A percentile compares a stretch with the other conserved stretches of the same genome.
These are phyloP conservation scores for Sergeia podlipaevii DNA, from an alignment of 208 protist species.

Conservation along the genomic window DNA sequence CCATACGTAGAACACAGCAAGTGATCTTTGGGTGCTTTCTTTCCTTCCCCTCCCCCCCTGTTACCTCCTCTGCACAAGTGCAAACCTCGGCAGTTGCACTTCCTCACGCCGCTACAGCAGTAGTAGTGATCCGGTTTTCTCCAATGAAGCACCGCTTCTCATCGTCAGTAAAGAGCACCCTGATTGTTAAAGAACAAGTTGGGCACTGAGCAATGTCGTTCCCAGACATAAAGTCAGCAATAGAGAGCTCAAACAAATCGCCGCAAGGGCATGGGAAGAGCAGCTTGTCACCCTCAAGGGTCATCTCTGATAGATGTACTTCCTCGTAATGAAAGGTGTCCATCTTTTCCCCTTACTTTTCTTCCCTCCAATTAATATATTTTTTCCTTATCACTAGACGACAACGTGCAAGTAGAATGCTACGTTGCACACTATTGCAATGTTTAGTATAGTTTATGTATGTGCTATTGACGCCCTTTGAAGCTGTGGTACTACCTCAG, in stretches of 20 bases:
- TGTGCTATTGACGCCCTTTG: too few species aligned
- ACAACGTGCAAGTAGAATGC: too few species aligned
- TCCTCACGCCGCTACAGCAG: conserved; percentile 21
- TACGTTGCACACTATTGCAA: too few species aligned
- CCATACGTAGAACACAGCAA: neutral
- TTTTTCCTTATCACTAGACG: too few species aligned
- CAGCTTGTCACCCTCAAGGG: conserved; percentile 60
- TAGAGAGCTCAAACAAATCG: conserved; percentile 84
- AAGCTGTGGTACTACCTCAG: too few species aligned
- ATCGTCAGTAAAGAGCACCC: conserved; percentile 61
- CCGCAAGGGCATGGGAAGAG: conserved; percentile 90
- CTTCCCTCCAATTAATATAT: too few species aligned
- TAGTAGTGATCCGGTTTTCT: neutral
- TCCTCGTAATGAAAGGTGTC: conserved; percentile 90
- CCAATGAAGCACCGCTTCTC: conserved; percentile 51
- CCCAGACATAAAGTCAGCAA: conserved; percentile 71
- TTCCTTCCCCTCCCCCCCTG: too few species aligned
- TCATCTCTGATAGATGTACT: conserved; percentile 80
- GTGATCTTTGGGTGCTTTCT: too few species aligned
- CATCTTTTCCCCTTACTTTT: too few species aligned
- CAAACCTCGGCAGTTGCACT: too few species aligned
- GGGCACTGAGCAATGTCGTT: conserved; percentile 81
- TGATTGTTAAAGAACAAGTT: conserved; percentile 87
- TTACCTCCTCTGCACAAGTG: too few species aligned
- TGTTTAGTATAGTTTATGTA: too few species aligned